phyloP scores from a whole-genome alignment of 2,329 filamentous ascomycete genomes.

The Aspergillus fructus region DNA sequence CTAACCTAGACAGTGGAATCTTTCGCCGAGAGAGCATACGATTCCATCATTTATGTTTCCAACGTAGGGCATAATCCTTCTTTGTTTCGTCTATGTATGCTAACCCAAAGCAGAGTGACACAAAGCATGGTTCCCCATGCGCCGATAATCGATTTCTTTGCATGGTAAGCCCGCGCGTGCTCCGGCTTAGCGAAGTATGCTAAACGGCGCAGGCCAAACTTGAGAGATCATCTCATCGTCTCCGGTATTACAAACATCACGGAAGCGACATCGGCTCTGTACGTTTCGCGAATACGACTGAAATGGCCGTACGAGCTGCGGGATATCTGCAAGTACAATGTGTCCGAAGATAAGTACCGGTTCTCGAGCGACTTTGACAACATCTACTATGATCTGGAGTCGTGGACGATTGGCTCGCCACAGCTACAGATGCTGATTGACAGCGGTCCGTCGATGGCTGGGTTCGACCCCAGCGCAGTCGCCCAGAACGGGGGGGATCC shows the following conservation, averaged over 20 bases:
- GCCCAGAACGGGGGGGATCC: not conserved
- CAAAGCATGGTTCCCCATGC: conserved; percentile 11
- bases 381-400: conserved; percentile 8
- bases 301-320: conserved; percentile 13
- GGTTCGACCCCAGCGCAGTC: not conserved
- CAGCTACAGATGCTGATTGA: conserved; percentile 7
- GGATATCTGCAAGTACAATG: conserved; percentile 12
- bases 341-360: conserved; percentile 4
- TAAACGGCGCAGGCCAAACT: conserved; percentile 5
- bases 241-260: conserved; percentile 2
- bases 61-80: conserved; percentile 2
- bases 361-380: conserved; percentile 10
- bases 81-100: not conserved
- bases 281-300: conserved; percentile 10
- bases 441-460: not conserved
- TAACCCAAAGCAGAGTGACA: conserved; percentile 2
- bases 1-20: conserved; percentile 7
- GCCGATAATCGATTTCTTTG: conserved; percentile 13
- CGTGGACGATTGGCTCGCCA: conserved; percentile 1
- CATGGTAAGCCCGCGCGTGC: conserved; percentile 2
- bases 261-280: conserved; percentile 5
- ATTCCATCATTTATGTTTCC: conserved; percentile 12
- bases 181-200: not conserved
- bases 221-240: conserved; percentile 12
- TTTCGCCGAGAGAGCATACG: not conserved